Base-by-base conservation (phyloP, 164 flowering plant species). In the Macadamia tetraphylla region DNA sequence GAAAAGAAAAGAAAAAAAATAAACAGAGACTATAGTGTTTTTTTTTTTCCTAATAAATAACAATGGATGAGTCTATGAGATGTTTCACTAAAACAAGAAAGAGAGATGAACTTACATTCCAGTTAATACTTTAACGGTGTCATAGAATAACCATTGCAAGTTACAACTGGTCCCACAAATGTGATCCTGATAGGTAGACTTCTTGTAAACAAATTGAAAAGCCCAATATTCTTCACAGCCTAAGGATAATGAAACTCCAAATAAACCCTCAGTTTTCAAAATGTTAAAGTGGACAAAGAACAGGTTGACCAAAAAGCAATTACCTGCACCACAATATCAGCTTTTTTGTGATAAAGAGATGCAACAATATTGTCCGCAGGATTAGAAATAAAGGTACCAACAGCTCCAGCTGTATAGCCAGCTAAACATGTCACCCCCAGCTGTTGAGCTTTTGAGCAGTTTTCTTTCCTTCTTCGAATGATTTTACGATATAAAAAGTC, bases 91-190 rank as follows among this genome's bases (percentile, higher is more conserved):
- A 35, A 35, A 35, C 40, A 35, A 35, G 40, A 35, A 46, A 46
- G 51, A 46, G 51, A 46, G 51, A 46, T 46, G 51, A 70, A 81
- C 93, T 90, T 80, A 88, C 96, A 88, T 48, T 81, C 98, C 97
- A 77, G 78, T 80, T 46, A 88, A 66, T 29, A 91, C 75, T 84
- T 90, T 91, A 61, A 91, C 86, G 77, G 83, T 75, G 79, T 94
- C 98, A 52, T 90, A 90, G 67, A 90, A 77, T 4, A 90, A 82
- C 97, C 98, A 94, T 58, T 94, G 98, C 79, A 86, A 57, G 97
- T 88, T 60, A 91, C 77, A 32, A 83, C 87, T 57, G 97, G 98
- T 7, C 98, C 97, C 9, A 88, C 95, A 17, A 88, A 72, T 60
- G 78, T 58, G 12, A 88, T 76, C 43, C 96, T 79, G 69, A 91